Evolutionary conservation across 179 eudicot species (phyloP), one percentile per base, ranked within the genome.

Genomic region (Silene noctiflora): DNA sequence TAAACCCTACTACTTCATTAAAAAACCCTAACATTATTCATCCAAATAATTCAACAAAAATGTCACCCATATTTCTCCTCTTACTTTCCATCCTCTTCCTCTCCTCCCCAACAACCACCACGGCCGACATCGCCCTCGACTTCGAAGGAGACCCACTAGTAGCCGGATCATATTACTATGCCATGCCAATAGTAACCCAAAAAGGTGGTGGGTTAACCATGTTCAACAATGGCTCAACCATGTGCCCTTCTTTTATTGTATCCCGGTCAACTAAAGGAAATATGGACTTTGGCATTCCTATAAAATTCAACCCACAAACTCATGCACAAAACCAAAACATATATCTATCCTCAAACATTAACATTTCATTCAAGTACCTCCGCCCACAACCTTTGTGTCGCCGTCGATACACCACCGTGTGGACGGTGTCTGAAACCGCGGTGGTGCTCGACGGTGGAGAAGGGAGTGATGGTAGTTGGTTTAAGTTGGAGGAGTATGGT

Each of bases 191-290:
- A 17, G 46, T 1, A 9, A 71, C 22, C 35, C 74, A 51, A 71
- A 25, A 53, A 12, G 64, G 44, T 7, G 75, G 75, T 72, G 75
- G 75, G 27, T 27, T 72, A 27, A 72, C 75, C 25, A 72, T 72
- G 75, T 72, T 72, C 63, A 56, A 72, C 64, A 29, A 27, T 0
- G 75, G 64, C 44, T 9, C 63, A n/a, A 3, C 4, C 5, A 0
- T 4, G 13, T 72, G 75, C 6, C 75, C 75, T 29, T 0, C 8
- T 4, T 72, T 72, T 11, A 14, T 55, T 0, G 64, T 55, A 21
- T 25, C 75, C 62, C 65, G n/a, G 75, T 51, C 73, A 12, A 71
- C 63, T 27, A 55, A 55, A 3, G 25, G 62, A 9, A 20, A 71
- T 13, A 46, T 2, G 19, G 72, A 44, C 21, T 70, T 48, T 0